phyloP scores from a whole-genome alignment of 2,329 filamentous ascomycete species.

The Pestalotiopsis sp. region DNA sequence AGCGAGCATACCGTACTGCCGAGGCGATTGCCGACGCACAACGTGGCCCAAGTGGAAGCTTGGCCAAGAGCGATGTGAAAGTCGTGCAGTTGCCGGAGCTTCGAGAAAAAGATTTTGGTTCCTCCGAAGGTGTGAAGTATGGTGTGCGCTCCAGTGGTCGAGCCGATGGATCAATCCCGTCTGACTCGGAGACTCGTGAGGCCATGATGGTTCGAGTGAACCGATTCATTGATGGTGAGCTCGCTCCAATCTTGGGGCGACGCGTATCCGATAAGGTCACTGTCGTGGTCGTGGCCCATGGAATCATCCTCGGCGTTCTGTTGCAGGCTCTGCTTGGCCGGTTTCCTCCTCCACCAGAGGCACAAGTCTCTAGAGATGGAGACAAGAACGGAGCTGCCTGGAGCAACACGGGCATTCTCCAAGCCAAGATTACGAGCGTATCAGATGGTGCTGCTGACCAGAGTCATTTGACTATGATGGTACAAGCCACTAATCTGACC shows the following conservation, averaged over 20 bases:
- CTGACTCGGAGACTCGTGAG: conserved; percentile 63
- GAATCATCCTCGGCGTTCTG: conserved; percentile 75
- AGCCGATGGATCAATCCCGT: conserved; percentile 39
- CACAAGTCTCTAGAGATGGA: not conserved
- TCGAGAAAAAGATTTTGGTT: conserved; percentile 76
- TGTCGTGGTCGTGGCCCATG: conserved; percentile 78
- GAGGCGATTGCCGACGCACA: conserved; percentile 65
- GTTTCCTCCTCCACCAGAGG: conserved; percentile 40
- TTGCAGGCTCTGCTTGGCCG: conserved; percentile 64
- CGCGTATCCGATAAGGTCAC: conserved; percentile 34
- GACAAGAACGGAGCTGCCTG: conserved; percentile 35
- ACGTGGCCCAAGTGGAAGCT: conserved; percentile 10
- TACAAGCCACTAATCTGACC: conserved; percentile 65
- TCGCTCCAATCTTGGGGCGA: conserved; percentile 58
- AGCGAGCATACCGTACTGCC: conserved; percentile 74
- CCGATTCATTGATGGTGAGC: conserved; percentile 65
- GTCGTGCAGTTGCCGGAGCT: conserved; percentile 52
- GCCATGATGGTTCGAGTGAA: conserved; percentile 68
- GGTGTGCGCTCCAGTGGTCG: conserved; percentile 34
- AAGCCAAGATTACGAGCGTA: conserved; percentile 23
- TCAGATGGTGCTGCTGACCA: not conserved
- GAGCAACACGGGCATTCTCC: conserved; percentile 52
- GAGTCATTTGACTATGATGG: conserved; percentile 42
- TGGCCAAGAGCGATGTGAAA: conserved; percentile 13
- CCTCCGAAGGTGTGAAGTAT: conserved; percentile 67